Base-by-base conservation (phyloP, 2,329 filamentous ascomycete species). In the Ilyonectria destructans region DNA sequence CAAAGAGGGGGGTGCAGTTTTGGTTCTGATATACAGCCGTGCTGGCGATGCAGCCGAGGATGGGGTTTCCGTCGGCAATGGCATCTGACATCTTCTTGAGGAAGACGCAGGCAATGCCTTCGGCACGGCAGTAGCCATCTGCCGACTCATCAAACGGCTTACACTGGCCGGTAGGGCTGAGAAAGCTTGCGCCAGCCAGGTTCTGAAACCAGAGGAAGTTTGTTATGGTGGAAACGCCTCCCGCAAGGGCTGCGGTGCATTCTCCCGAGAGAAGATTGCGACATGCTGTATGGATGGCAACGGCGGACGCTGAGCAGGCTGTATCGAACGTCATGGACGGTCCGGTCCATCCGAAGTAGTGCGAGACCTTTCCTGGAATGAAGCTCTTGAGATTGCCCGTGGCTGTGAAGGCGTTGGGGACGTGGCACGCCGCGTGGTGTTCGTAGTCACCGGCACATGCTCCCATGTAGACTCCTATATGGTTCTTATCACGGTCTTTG, bases 121-220 rank as follows among this genome's bases (percentile, higher is more conserved):
- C 88, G 0, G 82, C 87, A 3, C 87, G 79, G 13, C 83, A 87
- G 67, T 89, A 90, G 0, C 88, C 88, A 65, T 86, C 82, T 1
- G 82, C 86, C 2, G 71, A 67, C 1, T 75, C 71, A 29, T 80
- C 79, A 51, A 81, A 82, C 0, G 80, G 71, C 62, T 79, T 79
- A 57, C 76, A 81, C 35, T 75, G 68, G 0, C 81, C 81, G 0
- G 77, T 78, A 5, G 46, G 48, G 9, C 65, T 68, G 10, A 70
- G 40, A 26, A 80, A 78, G n/a, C 56, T 62, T 71, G 60, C 6
- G 62, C 70, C 19, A 66, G 68, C 0, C 74, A 62, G 19, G n/a
- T 75, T 71, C 2, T 70, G 68, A 37, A 62, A 74, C 21, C 68
- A 67, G 1, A 66, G 37, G 3, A 74, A 62, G n/a, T 70, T 77